Base-by-base conservation (phyloP, 441 rosid genomes). In the Sinapis alba region DNA sequence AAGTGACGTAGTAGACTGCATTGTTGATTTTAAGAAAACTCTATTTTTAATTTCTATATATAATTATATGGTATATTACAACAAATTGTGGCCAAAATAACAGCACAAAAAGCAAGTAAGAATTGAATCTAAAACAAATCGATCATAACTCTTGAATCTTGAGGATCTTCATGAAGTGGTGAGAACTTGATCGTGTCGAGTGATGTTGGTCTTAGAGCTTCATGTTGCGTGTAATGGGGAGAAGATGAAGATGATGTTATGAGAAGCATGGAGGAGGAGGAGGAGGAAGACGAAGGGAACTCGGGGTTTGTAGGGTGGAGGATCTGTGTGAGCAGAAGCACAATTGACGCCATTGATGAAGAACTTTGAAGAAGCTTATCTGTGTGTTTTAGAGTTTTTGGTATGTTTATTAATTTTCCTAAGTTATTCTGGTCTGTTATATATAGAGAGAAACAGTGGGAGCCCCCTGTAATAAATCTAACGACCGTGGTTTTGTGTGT, bases 321-420 rank as follows among this genome's bases (percentile, higher is more conserved):
- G 60, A 78, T 72, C 57, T 78, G 54, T 21, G 77, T 66, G 69
- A 78, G 77, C 20, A 78, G 74, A 53, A 78, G 74, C 23, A 78
- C 78, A 62, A 78, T 78, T 54, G 78, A 78, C 13, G 81, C 81
- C 81, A 78, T 78, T 78, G 65, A 65, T 76, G 71, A 63, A 15
- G 9, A 51, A 20, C 41, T 18, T 5, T 2, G 67, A 75, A 20
- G 16, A 63, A 43, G 66, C 60, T 43, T 18, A 36, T 54, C 41
- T 69, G 5, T 20, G 43, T 65, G 7, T 34, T 34, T 3, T 50
- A 27, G 69, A 69, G 45, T 34, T 77, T 24, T 41, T 9, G 34
- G 67, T 60, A 11, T 64, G 32, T 3, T 1, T 6, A 28, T 34
- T 20, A 12, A 10, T 69, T 21, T 36, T 54, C 38, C 2, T 18